Conservation (phyloP, 805 yeast genomes). For the Nakazawaea wyomingensis region DNA sequence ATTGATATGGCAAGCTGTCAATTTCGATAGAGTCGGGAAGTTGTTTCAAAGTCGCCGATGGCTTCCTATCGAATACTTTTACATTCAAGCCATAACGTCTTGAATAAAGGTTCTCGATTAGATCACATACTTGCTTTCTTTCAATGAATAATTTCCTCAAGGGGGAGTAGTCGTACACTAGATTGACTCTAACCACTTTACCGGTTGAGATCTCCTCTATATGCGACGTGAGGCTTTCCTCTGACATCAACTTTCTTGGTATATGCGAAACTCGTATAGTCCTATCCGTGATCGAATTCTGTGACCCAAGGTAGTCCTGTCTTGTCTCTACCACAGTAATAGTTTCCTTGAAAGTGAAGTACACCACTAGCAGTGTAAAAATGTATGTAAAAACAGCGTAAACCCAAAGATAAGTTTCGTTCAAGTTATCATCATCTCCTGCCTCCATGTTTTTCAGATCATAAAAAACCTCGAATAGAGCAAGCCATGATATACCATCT, state of each 20-base stretch:
- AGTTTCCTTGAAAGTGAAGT: conserved; percentile 42
- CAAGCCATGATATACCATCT: conserved; percentile 28
- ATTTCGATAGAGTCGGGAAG: conserved; percentile 7
- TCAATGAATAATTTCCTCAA: conserved; percentile 32
- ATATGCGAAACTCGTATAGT: conserved; percentile 53
- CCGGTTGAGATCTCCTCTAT: conserved; percentile 54
- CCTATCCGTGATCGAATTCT: conserved; percentile 54
- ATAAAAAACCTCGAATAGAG: conserved; percentile 18
- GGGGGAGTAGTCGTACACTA: conserved; percentile 37
- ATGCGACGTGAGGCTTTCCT: conserved; percentile 38
- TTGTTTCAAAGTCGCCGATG: conserved; percentile 4
- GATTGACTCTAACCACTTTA: conserved; percentile 42
- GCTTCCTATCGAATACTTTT: conserved; percentile 22
- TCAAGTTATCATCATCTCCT: conserved; percentile 1
- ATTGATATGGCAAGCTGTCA: conserved; percentile 8
- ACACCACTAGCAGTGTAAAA: conserved; percentile 44
- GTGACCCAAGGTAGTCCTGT: conserved; percentile 54
- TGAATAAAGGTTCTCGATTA: conserved; percentile 39
- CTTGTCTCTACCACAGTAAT: conserved; percentile 44
- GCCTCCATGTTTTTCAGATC: neutral
- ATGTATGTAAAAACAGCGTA: conserved; percentile 53
- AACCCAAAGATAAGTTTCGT: conserved; percentile 36
- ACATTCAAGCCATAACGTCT: conserved; percentile 36
- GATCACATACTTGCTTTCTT: conserved; percentile 27
- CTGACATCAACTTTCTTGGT: conserved; percentile 41